Percentiles rank a stretch among this genome's conserved stretches.
Evolutionary conservation across 2,329 filamentous ascomycete genomes (phyloP).

Genomic region (Orbilia oligospora): DNA sequence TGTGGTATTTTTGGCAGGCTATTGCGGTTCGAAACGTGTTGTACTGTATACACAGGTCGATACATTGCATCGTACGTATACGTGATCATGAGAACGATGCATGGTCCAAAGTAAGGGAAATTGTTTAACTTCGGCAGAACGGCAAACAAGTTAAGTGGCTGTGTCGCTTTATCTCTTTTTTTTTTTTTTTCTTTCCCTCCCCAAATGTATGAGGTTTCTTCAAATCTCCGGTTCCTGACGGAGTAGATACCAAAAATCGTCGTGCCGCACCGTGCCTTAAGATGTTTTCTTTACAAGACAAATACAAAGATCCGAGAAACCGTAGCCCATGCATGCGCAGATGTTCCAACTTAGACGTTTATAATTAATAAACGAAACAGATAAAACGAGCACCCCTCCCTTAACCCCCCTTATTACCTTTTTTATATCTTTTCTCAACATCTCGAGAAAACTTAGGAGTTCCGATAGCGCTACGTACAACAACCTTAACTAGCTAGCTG

Average conservation of each 20-base stretch:
- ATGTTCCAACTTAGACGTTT: not conserved
- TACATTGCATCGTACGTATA: no score
- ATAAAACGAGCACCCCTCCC: not conserved
- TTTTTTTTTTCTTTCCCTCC: no score
- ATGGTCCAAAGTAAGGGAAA: not conserved
- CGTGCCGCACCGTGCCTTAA: not conserved
- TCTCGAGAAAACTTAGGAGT: not conserved
- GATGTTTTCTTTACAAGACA: not conserved
- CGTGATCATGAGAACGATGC: not conserved
- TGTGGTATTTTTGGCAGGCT: constrained; percentile 26
- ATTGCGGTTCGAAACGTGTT: constrained; percentile 12
- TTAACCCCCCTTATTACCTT: not conserved
- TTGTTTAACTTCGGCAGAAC: constrained; percentile 4
- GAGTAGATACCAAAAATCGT: not conserved
- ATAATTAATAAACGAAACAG: constrained; percentile 23
- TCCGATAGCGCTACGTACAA: no score
- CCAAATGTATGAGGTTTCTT: constrained; percentile 2
- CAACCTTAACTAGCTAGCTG: not conserved
- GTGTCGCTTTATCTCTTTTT: not conserved
- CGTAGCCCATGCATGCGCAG: not conserved
- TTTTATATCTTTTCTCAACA: constrained; percentile 9
- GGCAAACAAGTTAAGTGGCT: constrained; percentile 8
- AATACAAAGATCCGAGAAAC: not conserved
- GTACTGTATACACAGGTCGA: not conserved
- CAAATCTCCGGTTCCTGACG: constrained; percentile 10